A percentile compares a stretch with the other conserved stretches of the same genome.
phyloP scores from a whole-genome alignment of 2,329 filamentous ascomycete genomes.

The Xylaria sp. region DNA sequence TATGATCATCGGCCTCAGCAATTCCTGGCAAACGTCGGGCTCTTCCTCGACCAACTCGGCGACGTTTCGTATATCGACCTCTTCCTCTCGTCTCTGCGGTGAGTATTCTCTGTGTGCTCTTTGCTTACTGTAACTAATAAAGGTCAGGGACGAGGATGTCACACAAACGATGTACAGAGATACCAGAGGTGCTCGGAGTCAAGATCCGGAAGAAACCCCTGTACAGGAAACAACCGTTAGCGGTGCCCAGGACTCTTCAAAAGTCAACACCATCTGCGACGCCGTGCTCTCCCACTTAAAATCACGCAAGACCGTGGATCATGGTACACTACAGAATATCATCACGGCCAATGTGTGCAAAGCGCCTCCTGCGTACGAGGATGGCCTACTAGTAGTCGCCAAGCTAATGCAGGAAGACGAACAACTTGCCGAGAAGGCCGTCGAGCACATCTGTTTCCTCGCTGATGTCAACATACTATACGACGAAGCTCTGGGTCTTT shows the following conservation, averaged over 20 bases:
- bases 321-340: constrained; percentile 72
- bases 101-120: constrained; percentile 33
- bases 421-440: constrained; percentile 79
- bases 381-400: constrained; percentile 79
- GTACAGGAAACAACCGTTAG: constrained; percentile 6
- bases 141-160: constrained; percentile 79
- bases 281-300: constrained; percentile 73
- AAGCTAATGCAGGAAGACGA: constrained; percentile 69
- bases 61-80: constrained; percentile 84
- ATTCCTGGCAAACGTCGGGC: constrained; percentile 73
- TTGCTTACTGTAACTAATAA: constrained; percentile 32
- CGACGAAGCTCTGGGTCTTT: constrained; percentile 85
- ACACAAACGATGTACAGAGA: constrained; percentile 92
- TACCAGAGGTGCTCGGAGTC: constrained; percentile 59
- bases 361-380: constrained; percentile 82
- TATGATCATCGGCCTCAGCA: constrained; percentile 90
- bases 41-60: constrained; percentile 83
- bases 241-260: constrained; percentile 45
- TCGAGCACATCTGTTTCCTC: constrained; percentile 97
- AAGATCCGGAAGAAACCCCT: constrained; percentile 20
- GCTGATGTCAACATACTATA: constrained; percentile 92
- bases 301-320: constrained; percentile 61
- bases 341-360: constrained; percentile 97
- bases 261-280: constrained; percentile 88
- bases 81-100: constrained; percentile 85